phyloP scores from a whole-genome alignment of 2,329 filamentous ascomycete genomes.

The Cladophialophora psammophila region DNA sequence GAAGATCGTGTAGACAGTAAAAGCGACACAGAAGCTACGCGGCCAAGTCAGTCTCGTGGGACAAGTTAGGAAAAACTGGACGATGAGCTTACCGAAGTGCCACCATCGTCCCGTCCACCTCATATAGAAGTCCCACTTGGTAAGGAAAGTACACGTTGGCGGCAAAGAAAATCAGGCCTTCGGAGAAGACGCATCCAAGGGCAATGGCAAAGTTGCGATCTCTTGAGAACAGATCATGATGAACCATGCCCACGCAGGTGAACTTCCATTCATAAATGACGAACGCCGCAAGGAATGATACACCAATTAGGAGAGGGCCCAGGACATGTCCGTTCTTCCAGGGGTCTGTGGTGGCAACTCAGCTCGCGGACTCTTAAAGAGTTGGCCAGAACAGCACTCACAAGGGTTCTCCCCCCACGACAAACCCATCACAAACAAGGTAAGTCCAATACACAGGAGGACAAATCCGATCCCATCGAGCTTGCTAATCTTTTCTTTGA shows the following conservation, averaged over 20 bases:
- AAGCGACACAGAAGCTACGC: neutral
- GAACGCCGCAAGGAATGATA: constrained; percentile 52
- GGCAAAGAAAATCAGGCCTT: constrained; percentile 70
- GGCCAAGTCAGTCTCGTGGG: too few relatives aligned
- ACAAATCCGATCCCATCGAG: constrained; percentile 31
- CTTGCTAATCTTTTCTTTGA: constrained; percentile 17
- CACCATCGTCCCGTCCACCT: constrained; percentile 8
- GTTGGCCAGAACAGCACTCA: too few relatives aligned
- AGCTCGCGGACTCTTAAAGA: too few relatives aligned
- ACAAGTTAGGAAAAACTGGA: constrained; percentile 10
- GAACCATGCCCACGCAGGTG: constrained; percentile 57
- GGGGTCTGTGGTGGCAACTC: too few relatives aligned
- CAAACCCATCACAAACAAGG: constrained; percentile 61
- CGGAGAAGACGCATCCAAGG: constrained; percentile 63
- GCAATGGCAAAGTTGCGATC: constrained; percentile 66
- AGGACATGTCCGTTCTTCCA: constrained; percentile 62
- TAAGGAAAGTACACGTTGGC: constrained; percentile 45
- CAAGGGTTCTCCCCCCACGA: too few relatives aligned
- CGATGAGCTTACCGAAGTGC: constrained; percentile 14
- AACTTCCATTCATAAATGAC: constrained; percentile 64
- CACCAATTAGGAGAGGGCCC: constrained; percentile 58
- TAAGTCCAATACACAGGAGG: constrained; percentile 17
- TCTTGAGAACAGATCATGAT: constrained; percentile 60
- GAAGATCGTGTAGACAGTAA: constrained; percentile 3
- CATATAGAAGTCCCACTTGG: constrained; percentile 25